Conservation (phyloP, 1,284 basidiomycete species). For the Boletus mariae region DNA sequence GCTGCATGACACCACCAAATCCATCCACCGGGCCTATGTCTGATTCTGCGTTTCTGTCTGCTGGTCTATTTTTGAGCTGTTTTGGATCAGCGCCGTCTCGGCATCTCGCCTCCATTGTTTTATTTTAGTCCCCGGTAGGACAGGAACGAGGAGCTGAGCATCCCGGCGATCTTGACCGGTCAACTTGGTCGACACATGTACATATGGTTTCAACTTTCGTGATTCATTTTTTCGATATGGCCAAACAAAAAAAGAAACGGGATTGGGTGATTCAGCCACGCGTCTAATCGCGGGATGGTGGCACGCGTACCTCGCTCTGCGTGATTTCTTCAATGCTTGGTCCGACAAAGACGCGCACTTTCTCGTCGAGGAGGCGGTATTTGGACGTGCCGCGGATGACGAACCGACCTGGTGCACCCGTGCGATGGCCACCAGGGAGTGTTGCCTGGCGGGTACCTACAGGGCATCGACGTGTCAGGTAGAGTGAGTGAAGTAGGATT, state of each 20-base stretch:
- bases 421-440: conserved; percentile 80
- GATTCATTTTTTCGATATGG: neutral
- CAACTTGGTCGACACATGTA: conserved; percentile 29
- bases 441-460: conserved; percentile 78
- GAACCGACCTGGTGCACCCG: conserved; percentile 83
- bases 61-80: neutral
- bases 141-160: conserved; percentile 26
- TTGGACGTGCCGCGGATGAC: conserved; percentile 72
- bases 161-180: conserved; percentile 24
- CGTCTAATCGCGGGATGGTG: neutral
- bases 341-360: conserved; percentile 81
- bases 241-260: neutral
- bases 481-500: neutral
- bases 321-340: conserved; percentile 68
- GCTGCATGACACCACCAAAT: neutral
- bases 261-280: neutral
- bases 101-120: conserved; percentile 28
- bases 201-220: conserved; percentile 46
- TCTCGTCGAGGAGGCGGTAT: conserved; percentile 75
- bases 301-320: conserved; percentile 53
- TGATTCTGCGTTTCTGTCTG: neutral
- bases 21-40: neutral
- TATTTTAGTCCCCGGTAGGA: conserved; percentile 25
- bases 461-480: conserved; percentile 1
- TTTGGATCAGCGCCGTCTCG: conserved; percentile 5